phyloP scores from a whole-genome alignment of 805 yeast genomes.

The Kodamaea neixiangensis region DNA sequence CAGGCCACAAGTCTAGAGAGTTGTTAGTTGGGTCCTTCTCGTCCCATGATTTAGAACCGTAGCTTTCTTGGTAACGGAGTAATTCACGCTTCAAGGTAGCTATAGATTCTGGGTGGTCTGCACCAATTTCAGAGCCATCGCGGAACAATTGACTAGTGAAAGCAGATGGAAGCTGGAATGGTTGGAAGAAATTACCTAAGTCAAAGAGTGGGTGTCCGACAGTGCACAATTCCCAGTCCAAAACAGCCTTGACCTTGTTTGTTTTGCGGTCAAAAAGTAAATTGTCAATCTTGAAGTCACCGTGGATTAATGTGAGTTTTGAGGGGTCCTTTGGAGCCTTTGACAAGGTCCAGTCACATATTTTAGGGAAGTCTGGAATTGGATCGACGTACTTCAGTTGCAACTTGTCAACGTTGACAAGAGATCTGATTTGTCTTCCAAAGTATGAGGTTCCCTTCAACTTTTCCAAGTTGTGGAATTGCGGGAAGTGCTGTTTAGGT shows the following conservation, averaged over 20 bases:
- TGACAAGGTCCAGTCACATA: constrained; percentile 42
- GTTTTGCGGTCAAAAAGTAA: constrained; percentile 58
- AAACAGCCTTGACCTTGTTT: constrained; percentile 51
- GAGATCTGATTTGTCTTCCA: constrained; percentile 53
- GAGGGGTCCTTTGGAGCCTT: constrained; percentile 52
- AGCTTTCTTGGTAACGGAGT: constrained; percentile 23
- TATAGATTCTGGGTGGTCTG: constrained; percentile 29
- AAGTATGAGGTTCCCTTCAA: constrained; percentile 41
- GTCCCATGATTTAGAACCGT: constrained; percentile 32
- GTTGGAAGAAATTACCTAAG: constrained; percentile 57
- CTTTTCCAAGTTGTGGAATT: constrained; percentile 30
- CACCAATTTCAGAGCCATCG: constrained; percentile 29
- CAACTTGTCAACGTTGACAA: constrained; percentile 41
- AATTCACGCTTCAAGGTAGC: constrained; percentile 26
- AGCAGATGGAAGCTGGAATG: constrained; percentile 43
- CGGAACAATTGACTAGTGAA: constrained; percentile 4
- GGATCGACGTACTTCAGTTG: constrained; percentile 44
- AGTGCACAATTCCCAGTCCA: constrained; percentile 70
- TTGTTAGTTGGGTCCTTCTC: constrained; percentile 39
- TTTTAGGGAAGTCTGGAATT: constrained; percentile 48
- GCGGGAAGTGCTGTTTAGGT: constrained; percentile 49
- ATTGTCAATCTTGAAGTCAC: constrained; percentile 67
- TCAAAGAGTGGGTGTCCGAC: constrained; percentile 67
- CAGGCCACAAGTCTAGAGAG: constrained; percentile 48
- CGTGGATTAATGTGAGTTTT: constrained; percentile 53